phyloP scores from a whole-genome alignment of 495 filamentous ascomycete genomes.

The Penicillium longicatenatum region DNA sequence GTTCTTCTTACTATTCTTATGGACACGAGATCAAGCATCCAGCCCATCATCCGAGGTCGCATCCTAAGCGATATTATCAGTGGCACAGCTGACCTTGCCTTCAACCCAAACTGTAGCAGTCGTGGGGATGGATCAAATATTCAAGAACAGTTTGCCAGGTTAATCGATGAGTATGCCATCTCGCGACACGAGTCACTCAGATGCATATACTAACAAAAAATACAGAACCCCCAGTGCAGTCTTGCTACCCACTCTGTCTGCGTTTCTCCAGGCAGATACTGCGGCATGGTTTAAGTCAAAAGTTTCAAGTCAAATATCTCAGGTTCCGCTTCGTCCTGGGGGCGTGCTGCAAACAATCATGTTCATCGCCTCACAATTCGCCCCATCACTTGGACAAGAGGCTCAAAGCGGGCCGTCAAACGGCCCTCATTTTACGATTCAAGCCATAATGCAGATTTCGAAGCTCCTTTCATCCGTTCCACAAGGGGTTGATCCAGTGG shows the following conservation, averaged over 20 bases:
- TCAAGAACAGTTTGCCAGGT: conserved; percentile 29
- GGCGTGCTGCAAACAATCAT: conserved; percentile 71
- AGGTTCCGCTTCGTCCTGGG: conserved; percentile 62
- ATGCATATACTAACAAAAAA: conserved; percentile 19
- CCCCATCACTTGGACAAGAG: conserved; percentile 44
- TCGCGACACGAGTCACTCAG: background rate
- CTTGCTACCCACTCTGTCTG: conserved; percentile 48
- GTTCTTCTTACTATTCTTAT: conserved; percentile 33
- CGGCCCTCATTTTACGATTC: conserved; percentile 69
- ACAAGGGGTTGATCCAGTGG: conserved; percentile 52
- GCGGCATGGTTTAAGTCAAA: conserved; percentile 48
- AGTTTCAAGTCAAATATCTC: conserved; percentile 57
- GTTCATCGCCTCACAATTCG: conserved; percentile 65
- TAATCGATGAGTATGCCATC: conserved; percentile 48
- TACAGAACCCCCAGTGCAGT: conserved; percentile 43
- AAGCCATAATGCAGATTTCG: conserved; percentile 68
- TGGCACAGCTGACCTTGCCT: conserved; percentile 41
- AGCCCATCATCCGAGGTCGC: conserved; percentile 43
- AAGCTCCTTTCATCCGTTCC: conserved; percentile 65
- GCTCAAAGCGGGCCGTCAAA: conserved; percentile 34
- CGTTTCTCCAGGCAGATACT: conserved; percentile 48
- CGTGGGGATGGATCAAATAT: conserved; percentile 24
- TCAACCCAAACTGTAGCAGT: conserved; percentile 35
- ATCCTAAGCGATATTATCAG: conserved; percentile 50
- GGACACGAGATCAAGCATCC: conserved; percentile 40